Evolutionary conservation across 78 protist genomes (phyloP).

Genomic region (Pigoraptor vietnamica): DNA sequence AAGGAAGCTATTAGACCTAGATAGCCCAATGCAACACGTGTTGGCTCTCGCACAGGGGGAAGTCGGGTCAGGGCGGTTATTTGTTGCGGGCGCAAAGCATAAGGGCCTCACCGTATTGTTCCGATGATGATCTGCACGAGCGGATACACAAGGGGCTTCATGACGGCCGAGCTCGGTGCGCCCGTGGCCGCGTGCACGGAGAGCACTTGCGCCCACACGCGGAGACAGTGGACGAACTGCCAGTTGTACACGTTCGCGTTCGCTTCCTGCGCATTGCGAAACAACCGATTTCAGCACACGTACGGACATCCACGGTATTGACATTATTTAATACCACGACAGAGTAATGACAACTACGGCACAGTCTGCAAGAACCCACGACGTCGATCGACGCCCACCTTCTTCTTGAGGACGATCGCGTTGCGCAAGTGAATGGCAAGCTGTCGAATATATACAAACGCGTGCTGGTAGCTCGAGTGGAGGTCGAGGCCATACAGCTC

Average conservation of each 20-base stretch:
- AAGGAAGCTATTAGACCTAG: background rate
- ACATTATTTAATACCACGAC: too few relatives aligned
- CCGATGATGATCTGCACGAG: slow-evolving; percentile 5
- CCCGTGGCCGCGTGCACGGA: slow-evolving; percentile 30
- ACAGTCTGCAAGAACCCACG: background rate
- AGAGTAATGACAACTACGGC: background rate
- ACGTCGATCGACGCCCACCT: background rate
- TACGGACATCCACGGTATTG: too few relatives aligned
- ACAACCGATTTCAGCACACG: too few relatives aligned
- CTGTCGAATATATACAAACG: slow-evolving; percentile 86
- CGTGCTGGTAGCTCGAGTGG: slow-evolving; percentile 67
- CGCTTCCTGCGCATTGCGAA: slow-evolving; percentile 1
- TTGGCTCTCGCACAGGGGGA: too few relatives aligned
- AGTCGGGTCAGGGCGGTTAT: background rate
- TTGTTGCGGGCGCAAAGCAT: too few relatives aligned
- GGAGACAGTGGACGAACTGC: slow-evolving; percentile 69
- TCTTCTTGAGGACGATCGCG: slow-evolving; percentile 30
- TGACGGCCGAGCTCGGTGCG: background rate
- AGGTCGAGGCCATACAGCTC: slow-evolving; percentile 47
- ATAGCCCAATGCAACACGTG: too few relatives aligned
- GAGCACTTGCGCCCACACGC: slow-evolving; percentile 66
- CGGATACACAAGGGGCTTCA: slow-evolving; percentile 56
- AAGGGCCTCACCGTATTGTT: background rate
- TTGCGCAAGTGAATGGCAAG: slow-evolving; percentile 80
- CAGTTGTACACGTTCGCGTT: slow-evolving; percentile 70